phyloP scores from a whole-genome alignment of 441 rosid species.

The Codiaeum variegatum region DNA sequence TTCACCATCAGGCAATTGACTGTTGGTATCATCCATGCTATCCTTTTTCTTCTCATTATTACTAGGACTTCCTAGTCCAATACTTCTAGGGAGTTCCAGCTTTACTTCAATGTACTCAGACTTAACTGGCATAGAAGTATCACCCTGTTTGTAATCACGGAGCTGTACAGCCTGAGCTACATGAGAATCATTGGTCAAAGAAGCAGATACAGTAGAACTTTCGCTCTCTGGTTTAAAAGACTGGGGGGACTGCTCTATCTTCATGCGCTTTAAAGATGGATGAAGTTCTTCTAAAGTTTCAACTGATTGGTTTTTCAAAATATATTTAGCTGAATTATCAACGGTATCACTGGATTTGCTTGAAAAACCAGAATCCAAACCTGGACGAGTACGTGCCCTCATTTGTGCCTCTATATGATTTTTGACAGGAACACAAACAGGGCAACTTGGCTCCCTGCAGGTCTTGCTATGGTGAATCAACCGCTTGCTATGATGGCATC shows the following conservation, averaged over 20 bases:
- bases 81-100: conserved; percentile 49
- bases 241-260: conserved; percentile 65
- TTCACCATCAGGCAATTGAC: conserved; percentile 44
- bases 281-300: conserved; percentile 58
- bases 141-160: conserved; percentile 52
- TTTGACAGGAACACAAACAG: conserved; percentile 93
- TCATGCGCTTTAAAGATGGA: conserved; percentile 87
- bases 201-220: conserved; percentile 42
- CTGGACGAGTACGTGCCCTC: conserved; percentile 48
- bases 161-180: conserved; percentile 41
- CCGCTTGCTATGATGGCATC: conserved; percentile 72
- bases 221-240: conserved; percentile 47
- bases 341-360: conserved; percentile 45
- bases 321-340: conserved; percentile 41
- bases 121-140: conserved; percentile 45
- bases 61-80: conserved; percentile 54
- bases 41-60: conserved; percentile 46
- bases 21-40: conserved; percentile 41
- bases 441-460: conserved; percentile 75
- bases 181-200: conserved; percentile 40
- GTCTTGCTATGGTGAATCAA: conserved; percentile 68
- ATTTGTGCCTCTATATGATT: conserved; percentile 49
- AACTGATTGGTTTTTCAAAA: conserved; percentile 41
- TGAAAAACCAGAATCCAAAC: conserved; percentile 37
- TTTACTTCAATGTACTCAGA: conserved; percentile 61